Conservation (phyloP, 2,329 filamentous ascomycete species). For the Zymoseptoria brevis region DNA sequence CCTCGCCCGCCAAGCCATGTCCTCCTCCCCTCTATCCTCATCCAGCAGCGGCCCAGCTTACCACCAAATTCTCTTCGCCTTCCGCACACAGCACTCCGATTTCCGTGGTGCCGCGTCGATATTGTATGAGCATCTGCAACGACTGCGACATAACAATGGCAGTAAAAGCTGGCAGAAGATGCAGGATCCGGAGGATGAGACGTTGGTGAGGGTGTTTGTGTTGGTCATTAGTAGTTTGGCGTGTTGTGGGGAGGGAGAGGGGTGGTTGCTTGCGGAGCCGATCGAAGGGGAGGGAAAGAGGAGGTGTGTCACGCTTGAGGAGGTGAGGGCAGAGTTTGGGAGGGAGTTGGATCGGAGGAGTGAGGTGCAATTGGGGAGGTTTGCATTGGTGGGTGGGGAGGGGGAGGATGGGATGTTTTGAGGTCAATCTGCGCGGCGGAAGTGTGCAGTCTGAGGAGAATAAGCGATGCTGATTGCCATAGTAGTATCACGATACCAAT, state of each 20-base stretch:
- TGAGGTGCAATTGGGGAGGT: constrained; percentile 81
- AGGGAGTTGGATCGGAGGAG: constrained; percentile 80
- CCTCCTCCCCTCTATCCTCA: constrained; percentile 41
- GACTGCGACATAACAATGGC: constrained; percentile 30
- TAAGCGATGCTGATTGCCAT: too few relatives aligned
- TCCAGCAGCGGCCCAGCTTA: constrained; percentile 51
- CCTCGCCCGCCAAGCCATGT: constrained; percentile 58
- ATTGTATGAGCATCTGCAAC: constrained; percentile 49
- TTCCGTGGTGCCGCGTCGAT: constrained; percentile 67
- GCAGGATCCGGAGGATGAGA: constrained; percentile 43
- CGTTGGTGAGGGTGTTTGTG: constrained; percentile 67
- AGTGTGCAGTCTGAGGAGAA: too few relatives aligned
- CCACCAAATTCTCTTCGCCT: constrained; percentile 84
- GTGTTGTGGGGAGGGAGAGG: constrained; percentile 75
- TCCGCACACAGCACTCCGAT: constrained; percentile 75
- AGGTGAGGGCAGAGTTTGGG: constrained; percentile 83
- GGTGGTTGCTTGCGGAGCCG: constrained; percentile 62
- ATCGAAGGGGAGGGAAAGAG: constrained; percentile 48
- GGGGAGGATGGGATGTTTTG: constrained; percentile 30
- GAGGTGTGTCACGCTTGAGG: constrained; percentile 74
- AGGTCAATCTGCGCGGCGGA: not conserved
- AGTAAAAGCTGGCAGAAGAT: constrained; percentile 2
- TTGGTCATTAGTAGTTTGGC: constrained; percentile 86
- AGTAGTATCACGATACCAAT: too few relatives aligned
- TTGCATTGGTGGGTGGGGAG: constrained; percentile 55